Conservation (phyloP, 2,329 filamentous ascomycete species). For the Verticillium alfalfae region DNA sequence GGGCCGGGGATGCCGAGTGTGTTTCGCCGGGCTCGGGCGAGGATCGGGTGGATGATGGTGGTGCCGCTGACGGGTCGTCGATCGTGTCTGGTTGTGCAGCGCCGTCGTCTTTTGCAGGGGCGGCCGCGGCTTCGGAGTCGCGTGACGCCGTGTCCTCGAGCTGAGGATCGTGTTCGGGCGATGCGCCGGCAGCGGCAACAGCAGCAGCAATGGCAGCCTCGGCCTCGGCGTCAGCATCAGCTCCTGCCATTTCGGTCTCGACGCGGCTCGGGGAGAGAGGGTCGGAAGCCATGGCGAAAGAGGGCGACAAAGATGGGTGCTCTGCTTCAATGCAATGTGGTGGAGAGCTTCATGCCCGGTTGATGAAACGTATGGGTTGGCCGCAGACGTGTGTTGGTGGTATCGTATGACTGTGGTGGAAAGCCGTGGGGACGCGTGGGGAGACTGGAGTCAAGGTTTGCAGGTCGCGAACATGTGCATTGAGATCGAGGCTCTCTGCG, state of each 20-base stretch:
- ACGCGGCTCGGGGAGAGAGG: slow-evolving; percentile 4
- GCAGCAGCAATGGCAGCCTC: not conserved
- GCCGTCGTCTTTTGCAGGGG: not conserved
- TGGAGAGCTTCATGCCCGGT: not conserved
- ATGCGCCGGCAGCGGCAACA: not conserved
- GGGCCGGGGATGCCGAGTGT: slow-evolving; percentile 3
- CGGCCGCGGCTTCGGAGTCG: not conserved
- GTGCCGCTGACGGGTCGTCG: not conserved
- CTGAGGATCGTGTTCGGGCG: not conserved
- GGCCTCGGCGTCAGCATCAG: too few species aligned
- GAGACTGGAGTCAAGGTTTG: too few species aligned
- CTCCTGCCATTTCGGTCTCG: not conserved
- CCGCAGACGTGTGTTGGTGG: too few species aligned
- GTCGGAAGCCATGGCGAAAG: not conserved
- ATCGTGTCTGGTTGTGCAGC: not conserved
- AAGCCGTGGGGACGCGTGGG: too few species aligned
- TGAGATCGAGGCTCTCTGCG: too few species aligned
- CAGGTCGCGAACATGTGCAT: too few species aligned
- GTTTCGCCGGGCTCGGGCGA: slow-evolving; percentile 10
- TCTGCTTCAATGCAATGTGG: not conserved
- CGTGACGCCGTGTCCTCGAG: not conserved
- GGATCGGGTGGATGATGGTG: not conserved
- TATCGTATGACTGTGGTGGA: too few species aligned
- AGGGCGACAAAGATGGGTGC: not conserved
- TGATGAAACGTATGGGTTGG: not conserved